Percentiles rank a stretch among this genome's conserved stretches.
Evolutionary conservation across 768 basidiomycete genomes (phyloP).

Genomic region (Mycena haematopus): DNA sequence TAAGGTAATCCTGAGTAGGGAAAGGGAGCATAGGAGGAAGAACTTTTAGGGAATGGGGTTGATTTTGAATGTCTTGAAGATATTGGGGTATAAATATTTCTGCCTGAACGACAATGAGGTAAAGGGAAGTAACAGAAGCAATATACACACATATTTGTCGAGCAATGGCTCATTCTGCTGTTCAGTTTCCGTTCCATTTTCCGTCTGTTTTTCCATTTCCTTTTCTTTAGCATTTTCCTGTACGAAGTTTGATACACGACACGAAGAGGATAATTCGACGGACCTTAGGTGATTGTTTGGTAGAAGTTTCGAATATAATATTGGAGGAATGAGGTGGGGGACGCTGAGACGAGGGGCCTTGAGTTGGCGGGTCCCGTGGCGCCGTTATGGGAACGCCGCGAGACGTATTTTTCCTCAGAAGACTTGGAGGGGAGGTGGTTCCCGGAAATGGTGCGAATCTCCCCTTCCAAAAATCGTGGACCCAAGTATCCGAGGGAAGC

Average conservation of each 20-base stretch:
- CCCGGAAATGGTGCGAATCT: constrained; percentile 52
- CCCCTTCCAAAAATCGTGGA: constrained; percentile 49
- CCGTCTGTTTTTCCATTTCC: constrained; percentile 15
- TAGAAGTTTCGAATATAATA: constrained; percentile 18
- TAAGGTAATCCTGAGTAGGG: constrained; percentile 48
- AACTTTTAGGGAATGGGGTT: constrained; percentile 48
- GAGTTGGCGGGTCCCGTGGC: constrained; percentile 16
- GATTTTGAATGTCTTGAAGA: constrained; percentile 55
- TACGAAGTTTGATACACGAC: neutral
- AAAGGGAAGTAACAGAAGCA: neutral
- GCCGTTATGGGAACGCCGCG: constrained; percentile 30
- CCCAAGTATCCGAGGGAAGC: constrained; percentile 19
- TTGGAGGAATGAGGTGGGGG: constrained; percentile 24
- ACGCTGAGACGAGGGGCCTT: neutral
- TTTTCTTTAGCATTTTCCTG: constrained; percentile 14
- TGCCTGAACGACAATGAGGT: constrained; percentile 40
- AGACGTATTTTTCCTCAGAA: constrained; percentile 34
- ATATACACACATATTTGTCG: constrained; percentile 52
- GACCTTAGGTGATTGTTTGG: constrained; percentile 11
- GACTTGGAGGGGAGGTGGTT: constrained; percentile 42
- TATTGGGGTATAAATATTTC: constrained; percentile 56
- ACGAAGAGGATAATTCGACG: neutral
- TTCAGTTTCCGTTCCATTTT: constrained; percentile 5
- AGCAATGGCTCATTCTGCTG: constrained; percentile 38
- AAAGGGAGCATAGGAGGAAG: constrained; percentile 51